phyloP scores from a whole-genome alignment of 495 filamentous ascomycete species.

The Penicillium coprophilum region DNA sequence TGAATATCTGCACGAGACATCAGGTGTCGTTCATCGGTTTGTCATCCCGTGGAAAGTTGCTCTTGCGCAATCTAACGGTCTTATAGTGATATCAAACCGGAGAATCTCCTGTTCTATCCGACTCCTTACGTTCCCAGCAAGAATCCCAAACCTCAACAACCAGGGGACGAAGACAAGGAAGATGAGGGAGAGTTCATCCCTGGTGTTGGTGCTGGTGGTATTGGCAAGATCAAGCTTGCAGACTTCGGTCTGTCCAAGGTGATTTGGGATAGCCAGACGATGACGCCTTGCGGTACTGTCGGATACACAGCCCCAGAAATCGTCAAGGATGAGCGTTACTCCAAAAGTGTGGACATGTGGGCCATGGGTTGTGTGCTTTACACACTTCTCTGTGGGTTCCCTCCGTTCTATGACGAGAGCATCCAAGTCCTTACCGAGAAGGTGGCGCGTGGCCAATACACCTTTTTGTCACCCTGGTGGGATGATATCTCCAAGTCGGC shows the following conservation, averaged over 20 bases:
- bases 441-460: constrained; percentile 94
- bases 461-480: constrained; percentile 99
- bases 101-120: constrained; percentile 93
- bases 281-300: constrained; percentile 97
- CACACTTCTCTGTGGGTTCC: constrained; percentile 94
- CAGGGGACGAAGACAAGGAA: constrained; percentile 94
- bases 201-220: constrained; percentile 85
- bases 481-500: constrained; percentile 96
- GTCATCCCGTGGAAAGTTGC: constrained; percentile 23
- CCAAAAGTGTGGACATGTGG: constrained; percentile 99
- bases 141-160: constrained; percentile 69
- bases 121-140: constrained; percentile 77
- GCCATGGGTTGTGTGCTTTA: constrained; percentile 95
- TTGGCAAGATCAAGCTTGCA: constrained; percentile 93
- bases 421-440: constrained; percentile 97
- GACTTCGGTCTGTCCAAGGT: constrained; percentile 98
- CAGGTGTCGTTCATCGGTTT: constrained; percentile 94
- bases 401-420: constrained; percentile 97
- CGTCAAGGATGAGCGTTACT: constrained; percentile 97
- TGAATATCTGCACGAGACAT: constrained; percentile 91
- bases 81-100: constrained; percentile 93
- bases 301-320: constrained; percentile 99
- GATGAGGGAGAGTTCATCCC: constrained; percentile 93
- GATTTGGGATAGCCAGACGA: constrained; percentile 98
- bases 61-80: constrained; percentile 13